A percentile compares a stretch with the other conserved stretches of the same genome.
phyloP scores from a whole-genome alignment of 306 rosid species.

The Vigna radiata region DNA sequence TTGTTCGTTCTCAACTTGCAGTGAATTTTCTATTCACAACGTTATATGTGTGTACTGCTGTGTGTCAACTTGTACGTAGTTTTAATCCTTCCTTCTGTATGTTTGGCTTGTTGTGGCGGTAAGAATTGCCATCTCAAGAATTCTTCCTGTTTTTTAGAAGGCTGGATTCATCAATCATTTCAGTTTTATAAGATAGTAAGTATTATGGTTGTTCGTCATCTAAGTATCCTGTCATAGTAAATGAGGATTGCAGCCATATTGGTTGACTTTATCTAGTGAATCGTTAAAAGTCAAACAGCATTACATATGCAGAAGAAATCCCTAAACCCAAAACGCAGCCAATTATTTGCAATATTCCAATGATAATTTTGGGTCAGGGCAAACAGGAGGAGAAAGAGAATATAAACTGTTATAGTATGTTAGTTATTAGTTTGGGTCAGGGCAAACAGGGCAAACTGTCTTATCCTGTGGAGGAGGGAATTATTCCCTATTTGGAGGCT shows the following conservation, averaged over 20 bases:
- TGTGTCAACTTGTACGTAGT: background rate
- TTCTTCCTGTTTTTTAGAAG: background rate
- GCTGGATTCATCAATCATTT: background rate
- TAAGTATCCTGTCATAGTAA: background rate
- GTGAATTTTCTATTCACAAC: constrained; percentile 75
- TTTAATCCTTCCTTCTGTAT: constrained; percentile 16
- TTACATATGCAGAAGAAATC: too few species aligned
- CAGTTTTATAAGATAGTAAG: background rate
- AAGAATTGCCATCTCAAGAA: constrained; percentile 28
- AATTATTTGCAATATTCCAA: too few species aligned
- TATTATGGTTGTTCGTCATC: background rate
- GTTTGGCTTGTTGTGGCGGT: constrained; percentile 33
- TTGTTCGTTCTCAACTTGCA: background rate
- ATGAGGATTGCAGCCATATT: background rate
- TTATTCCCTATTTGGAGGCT: too few species aligned
- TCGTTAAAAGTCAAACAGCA: too few species aligned
- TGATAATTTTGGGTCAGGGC: too few species aligned
- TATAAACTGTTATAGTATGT: too few species aligned
- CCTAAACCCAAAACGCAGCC: too few species aligned
- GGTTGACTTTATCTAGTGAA: too few species aligned
- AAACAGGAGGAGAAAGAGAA: too few species aligned
- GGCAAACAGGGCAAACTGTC: too few species aligned
- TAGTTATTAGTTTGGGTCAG: too few species aligned
- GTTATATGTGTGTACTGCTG: constrained; percentile 26
- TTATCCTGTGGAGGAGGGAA: too few species aligned